A percentile compares a stretch with the other conserved stretches of the same genome.
Evolutionary conservation across 2,329 filamentous ascomycete genomes (phyloP).

Genomic region (Penicillium brasilianum): DNA sequence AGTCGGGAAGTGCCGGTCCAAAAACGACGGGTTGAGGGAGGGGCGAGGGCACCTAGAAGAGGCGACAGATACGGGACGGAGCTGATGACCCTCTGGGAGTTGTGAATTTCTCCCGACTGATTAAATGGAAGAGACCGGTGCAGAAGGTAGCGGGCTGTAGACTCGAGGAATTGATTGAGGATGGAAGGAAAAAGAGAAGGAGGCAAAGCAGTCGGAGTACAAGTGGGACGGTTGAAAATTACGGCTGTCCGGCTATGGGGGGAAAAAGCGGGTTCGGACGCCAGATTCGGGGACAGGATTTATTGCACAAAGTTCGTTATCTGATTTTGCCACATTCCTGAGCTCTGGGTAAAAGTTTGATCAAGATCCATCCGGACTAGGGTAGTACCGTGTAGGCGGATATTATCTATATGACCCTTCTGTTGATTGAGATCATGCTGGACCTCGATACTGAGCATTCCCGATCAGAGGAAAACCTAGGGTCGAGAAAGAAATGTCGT

Average conservation of each 20-base stretch:
- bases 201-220: background rate
- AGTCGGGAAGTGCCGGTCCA: constrained; percentile 12
- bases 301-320: constrained; percentile 18
- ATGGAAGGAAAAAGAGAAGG: constrained; percentile 1
- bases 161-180: constrained; percentile 3
- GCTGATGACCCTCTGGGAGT: background rate
- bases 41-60: background rate
- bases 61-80: background rate
- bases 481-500: no score
- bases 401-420: no score
- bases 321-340: constrained; percentile 29
- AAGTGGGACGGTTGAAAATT: constrained; percentile 10
- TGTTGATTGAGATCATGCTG: no score
- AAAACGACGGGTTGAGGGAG: background rate
- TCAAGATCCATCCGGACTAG: no score
- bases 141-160: constrained; percentile 12
- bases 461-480: no score
- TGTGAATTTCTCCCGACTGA: background rate
- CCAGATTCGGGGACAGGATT: constrained; percentile 13
- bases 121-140: background rate
- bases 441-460: no score
- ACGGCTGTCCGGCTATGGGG: constrained; percentile 12
- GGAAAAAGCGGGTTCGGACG: constrained; percentile 4
- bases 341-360: constrained; percentile 5
- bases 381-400: no score